Evolutionary conservation across 2,329 filamentous ascomycete species (phyloP), one percentile per base, ranked within the genome.

Genomic region (Fusarium aywerte): DNA sequence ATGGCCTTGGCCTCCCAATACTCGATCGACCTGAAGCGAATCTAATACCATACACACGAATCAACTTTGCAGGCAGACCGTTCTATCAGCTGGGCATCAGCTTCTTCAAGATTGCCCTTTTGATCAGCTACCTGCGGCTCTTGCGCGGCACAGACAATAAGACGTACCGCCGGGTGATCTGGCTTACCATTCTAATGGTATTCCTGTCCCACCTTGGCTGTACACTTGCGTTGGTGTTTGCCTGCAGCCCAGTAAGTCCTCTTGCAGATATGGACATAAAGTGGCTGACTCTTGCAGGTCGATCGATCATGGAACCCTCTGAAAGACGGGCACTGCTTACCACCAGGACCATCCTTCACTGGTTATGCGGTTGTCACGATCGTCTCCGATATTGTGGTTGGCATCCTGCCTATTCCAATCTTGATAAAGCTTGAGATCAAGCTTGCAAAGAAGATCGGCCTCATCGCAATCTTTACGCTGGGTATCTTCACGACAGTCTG

Each of bases 401-500:
- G 84, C 20, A 54, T 85, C 4, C 73, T 86, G 0, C 84, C 84
- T 0, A 79, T 86, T 21, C 84, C 84, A 0, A 75, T 86, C 2
- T 77, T 86, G 3, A 52, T 84, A 3, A 76, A 78, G 55, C 76
- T 87, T 23, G 84, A 85, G 50, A 79, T 87, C 44, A 80, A 76
- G n/a, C 49, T 73, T 0, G 76, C 76, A 6, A 84, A 85, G 72
- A 86, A 86, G 65, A 51, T 82, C 3, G 83, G 83, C 4, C 79
- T 86, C 1, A 81, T 85, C 13, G 80, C 73, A 35, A 81, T 87
- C 35, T 87, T 87, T 65, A 74, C 82, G 1, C 76, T 87, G 1
- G 85, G 85, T 0, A 76, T 86, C 1, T 85, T 87, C 68, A 87
- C 84, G 0, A 87, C 84, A 0, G 57, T 86, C 9, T 87, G 84